A percentile compares a stretch with the other conserved stretches of the same genome.
These are phyloP conservation scores for Kokia cookei DNA, from an alignment of 441 rosid genomes.

Conservation along the genomic window DNA sequence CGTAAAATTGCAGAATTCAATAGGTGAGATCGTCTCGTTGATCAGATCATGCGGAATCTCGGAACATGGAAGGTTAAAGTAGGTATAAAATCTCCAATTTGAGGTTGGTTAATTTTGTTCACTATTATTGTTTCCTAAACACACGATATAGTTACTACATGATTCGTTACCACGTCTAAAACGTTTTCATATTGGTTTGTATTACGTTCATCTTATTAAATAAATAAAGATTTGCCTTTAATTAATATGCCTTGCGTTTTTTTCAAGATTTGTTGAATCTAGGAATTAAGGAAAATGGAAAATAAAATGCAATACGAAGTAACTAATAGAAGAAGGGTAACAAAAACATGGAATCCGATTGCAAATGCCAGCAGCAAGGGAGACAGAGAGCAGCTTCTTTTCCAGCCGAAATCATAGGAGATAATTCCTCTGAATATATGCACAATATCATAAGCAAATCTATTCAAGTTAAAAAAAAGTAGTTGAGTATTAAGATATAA, in stretches of 20 bases:
- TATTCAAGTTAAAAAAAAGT: slow-evolving; percentile 45
- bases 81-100: slow-evolving; percentile 8
- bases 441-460: slow-evolving; percentile 91
- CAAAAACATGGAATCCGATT: not conserved
- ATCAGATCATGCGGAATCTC: not conserved
- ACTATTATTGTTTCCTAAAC: not conserved
- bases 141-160: not conserved
- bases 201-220: not conserved
- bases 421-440: slow-evolving; percentile 67
- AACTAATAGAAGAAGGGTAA: too few relatives aligned
- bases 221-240: not conserved
- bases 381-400: not conserved
- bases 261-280: not conserved
- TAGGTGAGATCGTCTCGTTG: not conserved
- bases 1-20: not conserved
- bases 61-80: not conserved
- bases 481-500: too few relatives aligned
- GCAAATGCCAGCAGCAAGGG: not conserved
- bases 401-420: not conserved
- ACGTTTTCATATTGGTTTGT: not conserved
- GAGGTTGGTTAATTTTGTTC: slow-evolving; percentile 11
- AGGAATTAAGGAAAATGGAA: not conserved
- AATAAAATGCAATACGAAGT: not conserved
- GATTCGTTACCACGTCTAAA: not conserved
- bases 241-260: not conserved